Evolutionary conservation across 352 stramenopile species (phyloP).

Genomic region (Pythium brassicae): DNA sequence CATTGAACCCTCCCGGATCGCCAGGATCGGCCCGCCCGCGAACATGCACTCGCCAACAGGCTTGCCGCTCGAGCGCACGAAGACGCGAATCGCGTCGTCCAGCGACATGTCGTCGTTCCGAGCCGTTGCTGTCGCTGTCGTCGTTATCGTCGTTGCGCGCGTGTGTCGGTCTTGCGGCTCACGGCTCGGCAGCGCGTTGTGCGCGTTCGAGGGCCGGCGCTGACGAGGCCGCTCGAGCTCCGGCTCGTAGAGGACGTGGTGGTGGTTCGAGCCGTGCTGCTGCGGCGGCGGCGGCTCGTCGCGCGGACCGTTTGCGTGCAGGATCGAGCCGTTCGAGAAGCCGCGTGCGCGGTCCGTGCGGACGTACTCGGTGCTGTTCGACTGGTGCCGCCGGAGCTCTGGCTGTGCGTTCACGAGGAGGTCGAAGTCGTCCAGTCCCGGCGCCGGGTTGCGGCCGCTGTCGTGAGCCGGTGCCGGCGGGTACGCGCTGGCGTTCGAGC

Average conservation of each 20-base stretch:
- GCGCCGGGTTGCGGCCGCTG: background rate
- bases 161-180: slow-evolving; percentile 2
- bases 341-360: slow-evolving; percentile 1
- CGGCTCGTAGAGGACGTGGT: slow-evolving; percentile 10
- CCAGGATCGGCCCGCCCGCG: slow-evolving; percentile 42
- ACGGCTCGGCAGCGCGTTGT: background rate
- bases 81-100: slow-evolving; percentile 38
- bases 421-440: slow-evolving; percentile 19
- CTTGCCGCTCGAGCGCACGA: slow-evolving; percentile 56
- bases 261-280: background rate
- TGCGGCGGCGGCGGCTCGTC: background rate
- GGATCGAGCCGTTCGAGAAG: slow-evolving; percentile 12
- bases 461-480: background rate
- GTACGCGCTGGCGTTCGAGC: background rate
- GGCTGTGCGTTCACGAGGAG: slow-evolving; percentile 21
- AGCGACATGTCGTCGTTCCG: slow-evolving; percentile 32
- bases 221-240: slow-evolving; percentile 9
- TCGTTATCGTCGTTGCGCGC: slow-evolving; percentile 5
- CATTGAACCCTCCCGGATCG: slow-evolving; percentile 63
- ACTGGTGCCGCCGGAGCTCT: slow-evolving; percentile 13
- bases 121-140: background rate
- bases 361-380: background rate
- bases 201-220: slow-evolving; percentile 10
- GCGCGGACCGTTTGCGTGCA: background rate
- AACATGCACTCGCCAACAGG: slow-evolving; percentile 60